Percentiles rank a stretch among this genome's conserved stretches.
Evolutionary conservation across 148 eudicot genomes (phyloP).

Genomic region (Cornus controversa): DNA sequence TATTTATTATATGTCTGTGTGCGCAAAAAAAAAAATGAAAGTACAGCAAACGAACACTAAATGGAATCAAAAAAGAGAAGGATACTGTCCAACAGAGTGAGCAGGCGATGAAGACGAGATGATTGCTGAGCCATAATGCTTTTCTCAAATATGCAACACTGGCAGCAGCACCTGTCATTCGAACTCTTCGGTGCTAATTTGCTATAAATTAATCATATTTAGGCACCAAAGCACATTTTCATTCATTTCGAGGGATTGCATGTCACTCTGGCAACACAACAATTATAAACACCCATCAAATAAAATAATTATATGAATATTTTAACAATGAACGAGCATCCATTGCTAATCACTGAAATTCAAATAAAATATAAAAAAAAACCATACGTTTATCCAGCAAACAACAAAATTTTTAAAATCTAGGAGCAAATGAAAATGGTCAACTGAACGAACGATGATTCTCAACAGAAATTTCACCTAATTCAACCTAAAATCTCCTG

Average conservation of each 20-base stretch:
- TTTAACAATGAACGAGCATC: too few species aligned
- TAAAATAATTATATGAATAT: too few species aligned
- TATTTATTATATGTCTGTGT: not conserved
- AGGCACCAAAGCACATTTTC: not conserved
- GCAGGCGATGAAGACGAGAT: constrained; percentile 56
- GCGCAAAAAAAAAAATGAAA: not conserved
- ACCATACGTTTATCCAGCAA: too few species aligned
- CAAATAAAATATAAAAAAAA: too few species aligned
- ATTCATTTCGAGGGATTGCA: constrained; percentile 4
- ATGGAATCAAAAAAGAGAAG: constrained; percentile 14
- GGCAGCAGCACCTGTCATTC: constrained; percentile 7
- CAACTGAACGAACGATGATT: not conserved
- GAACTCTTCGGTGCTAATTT: not conserved
- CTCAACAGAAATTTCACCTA: not conserved
- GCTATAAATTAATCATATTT: not conserved
- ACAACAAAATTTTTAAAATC: not conserved
- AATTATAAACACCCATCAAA: not conserved
- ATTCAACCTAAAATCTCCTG: not conserved
- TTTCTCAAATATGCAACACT: constrained; percentile 5
- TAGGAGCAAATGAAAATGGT: not conserved
- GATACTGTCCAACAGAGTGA: constrained; percentile 64
- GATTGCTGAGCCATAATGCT: constrained; percentile 58
- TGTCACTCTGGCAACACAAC: constrained; percentile 1
- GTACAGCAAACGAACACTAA: not conserved
- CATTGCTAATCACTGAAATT: too few species aligned